Percentiles rank a stretch among this genome's conserved stretches.
These are phyloP conservation scores for Pythium insidiosum DNA, from an alignment of 352 stramenopile genomes.

Conservation along the genomic window DNA sequence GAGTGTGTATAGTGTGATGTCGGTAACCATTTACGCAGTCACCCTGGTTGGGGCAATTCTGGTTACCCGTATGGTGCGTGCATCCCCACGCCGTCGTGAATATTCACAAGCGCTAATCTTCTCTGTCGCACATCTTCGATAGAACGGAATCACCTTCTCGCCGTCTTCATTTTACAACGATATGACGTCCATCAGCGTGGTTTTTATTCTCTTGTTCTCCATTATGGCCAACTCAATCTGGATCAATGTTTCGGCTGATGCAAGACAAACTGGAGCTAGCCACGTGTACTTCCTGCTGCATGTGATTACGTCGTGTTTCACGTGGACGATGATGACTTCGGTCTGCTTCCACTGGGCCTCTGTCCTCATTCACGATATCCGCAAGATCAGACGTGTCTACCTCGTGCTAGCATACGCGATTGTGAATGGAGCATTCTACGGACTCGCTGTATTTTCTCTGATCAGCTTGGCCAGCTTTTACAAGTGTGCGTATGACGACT, in stretches of 20 bases:
- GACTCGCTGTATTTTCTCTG: constrained; percentile 52
- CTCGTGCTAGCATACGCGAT: constrained; percentile 55
- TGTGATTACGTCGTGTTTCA: constrained; percentile 59
- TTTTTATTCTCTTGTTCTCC: constrained; percentile 61
- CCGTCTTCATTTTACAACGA: constrained; percentile 77
- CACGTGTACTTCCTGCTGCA: constrained; percentile 73
- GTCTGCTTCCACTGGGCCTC: constrained; percentile 83
- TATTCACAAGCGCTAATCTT: not conserved
- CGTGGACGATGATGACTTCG: constrained; percentile 83
- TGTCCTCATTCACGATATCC: constrained; percentile 61
- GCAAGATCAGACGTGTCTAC: constrained; percentile 36
- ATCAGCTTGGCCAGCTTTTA: constrained; percentile 71
- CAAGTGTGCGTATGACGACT: constrained; percentile 85
- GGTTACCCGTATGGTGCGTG: constrained; percentile 73
- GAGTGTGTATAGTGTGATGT: constrained; percentile 86
- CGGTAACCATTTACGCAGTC: constrained; percentile 74
- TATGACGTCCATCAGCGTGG: constrained; percentile 70
- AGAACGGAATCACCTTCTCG: constrained; percentile 81
- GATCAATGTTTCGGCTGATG: constrained; percentile 63
- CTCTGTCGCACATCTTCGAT: not conserved
- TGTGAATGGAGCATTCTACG: constrained; percentile 61
- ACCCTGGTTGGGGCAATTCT: constrained; percentile 64
- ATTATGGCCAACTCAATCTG: constrained; percentile 79
- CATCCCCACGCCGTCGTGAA: no score
- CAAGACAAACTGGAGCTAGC: constrained; percentile 28